Evolutionary conservation across 345 rosid genomes (phyloP).

Genomic region (Rhizophora apiculata): DNA sequence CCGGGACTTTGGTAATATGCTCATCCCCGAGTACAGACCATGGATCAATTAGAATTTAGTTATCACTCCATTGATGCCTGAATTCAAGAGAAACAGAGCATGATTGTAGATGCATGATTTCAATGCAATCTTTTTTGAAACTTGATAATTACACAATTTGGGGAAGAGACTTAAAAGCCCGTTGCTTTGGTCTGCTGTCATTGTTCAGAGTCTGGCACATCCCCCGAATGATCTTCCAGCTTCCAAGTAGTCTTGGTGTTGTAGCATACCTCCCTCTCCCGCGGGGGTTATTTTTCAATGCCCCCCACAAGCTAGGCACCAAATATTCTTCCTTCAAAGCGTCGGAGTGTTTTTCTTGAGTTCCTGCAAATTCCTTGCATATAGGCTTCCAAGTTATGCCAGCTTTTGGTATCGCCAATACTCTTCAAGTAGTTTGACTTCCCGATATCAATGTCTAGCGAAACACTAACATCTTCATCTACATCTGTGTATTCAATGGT

Average conservation of each 20-base stretch:
- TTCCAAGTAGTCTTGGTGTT: slow-evolving; percentile 46
- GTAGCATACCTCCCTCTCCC: slow-evolving; percentile 41
- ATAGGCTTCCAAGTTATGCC: slow-evolving; percentile 35
- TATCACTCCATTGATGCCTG: too few relatives aligned
- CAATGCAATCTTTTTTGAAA: too few relatives aligned
- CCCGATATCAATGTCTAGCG: slow-evolving; percentile 22
- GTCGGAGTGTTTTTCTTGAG: slow-evolving; percentile 22
- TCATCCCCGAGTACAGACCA: too few relatives aligned
- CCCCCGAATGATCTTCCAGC: slow-evolving; percentile 6
- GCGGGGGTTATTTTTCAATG: slow-evolving; percentile 23
- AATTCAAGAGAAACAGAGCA: too few relatives aligned
- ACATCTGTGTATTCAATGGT: slow-evolving; percentile 1
- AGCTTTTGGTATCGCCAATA: slow-evolving; percentile 12
- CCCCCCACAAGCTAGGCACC: slow-evolving; percentile 52
- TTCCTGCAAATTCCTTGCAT: slow-evolving; percentile 37
- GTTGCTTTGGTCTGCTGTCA: too few relatives aligned
- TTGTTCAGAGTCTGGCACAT: too few relatives aligned
- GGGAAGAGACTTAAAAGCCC: too few relatives aligned
- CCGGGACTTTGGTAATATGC: too few relatives aligned
- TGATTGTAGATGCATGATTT: too few relatives aligned
- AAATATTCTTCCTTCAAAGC: slow-evolving; percentile 38
- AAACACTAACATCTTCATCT: slow-evolving; percentile 13
- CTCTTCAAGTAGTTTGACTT: slow-evolving; percentile 20
- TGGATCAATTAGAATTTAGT: too few relatives aligned
- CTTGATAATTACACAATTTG: too few relatives aligned